A percentile compares a stretch with the other conserved stretches of the same genome.
Evolutionary conservation across 129 eudicot genomes (phyloP).

Genomic region (Artemisia argyi): DNA sequence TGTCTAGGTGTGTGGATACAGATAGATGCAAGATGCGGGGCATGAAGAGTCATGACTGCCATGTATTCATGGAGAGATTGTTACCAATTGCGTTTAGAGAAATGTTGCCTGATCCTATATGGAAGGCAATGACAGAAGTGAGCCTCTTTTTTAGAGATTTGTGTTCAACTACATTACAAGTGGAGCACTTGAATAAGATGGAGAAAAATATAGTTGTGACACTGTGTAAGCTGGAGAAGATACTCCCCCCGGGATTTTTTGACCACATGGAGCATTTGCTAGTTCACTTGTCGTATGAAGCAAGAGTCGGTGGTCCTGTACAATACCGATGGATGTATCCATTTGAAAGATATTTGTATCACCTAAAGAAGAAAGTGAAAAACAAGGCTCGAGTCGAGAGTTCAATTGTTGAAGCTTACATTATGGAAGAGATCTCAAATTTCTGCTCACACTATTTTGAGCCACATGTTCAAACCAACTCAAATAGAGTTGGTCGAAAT

Average conservation of each 20-base stretch:
- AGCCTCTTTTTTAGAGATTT: neutral
- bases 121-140: conserved; percentile 1
- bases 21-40: neutral
- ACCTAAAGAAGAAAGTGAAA: neutral
- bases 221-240: conserved; percentile 18
- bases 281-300: conserved; percentile 17
- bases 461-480: conserved; percentile 2
- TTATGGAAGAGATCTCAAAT: conserved; percentile 7
- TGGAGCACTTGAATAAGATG: neutral
- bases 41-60: conserved; percentile 14
- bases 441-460: conserved; percentile 15
- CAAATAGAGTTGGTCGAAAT: neutral
- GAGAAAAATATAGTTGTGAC: conserved; percentile 2
- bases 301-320: conserved; percentile 20
- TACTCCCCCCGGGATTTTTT: conserved; percentile 19
- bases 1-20: conserved; percentile 6
- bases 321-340: conserved; percentile 25
- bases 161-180: neutral
- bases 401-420: conserved; percentile 14
- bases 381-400: conserved; percentile 18
- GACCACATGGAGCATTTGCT: conserved; percentile 24
- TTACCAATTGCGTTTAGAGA: conserved; percentile 8
- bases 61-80: conserved; percentile 8
- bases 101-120: neutral
- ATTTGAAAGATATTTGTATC: conserved; percentile 18